phyloP scores from a whole-genome alignment of 148 eudicot genomes.

The Arbutus unedo region DNA sequence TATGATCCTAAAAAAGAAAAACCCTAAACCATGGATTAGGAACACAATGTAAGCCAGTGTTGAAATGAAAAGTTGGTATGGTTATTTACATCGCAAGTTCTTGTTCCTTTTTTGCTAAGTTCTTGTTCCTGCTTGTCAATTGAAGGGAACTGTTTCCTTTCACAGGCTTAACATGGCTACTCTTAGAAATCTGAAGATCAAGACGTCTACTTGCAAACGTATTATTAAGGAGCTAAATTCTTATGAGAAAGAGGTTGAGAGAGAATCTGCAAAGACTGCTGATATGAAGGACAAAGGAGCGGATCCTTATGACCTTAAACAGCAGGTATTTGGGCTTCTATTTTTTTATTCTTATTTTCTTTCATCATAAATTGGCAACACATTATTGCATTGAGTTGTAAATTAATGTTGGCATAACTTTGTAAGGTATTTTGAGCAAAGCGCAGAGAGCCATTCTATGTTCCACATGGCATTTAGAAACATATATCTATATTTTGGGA shows the following conservation, averaged over 20 bases:
- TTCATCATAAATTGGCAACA: not conserved
- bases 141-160: not conserved
- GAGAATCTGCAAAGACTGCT: conserved; percentile 87
- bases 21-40: not conserved
- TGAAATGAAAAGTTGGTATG: not conserved
- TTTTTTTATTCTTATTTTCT: not conserved
- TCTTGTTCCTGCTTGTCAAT: not conserved
- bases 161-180: conserved; percentile 50
- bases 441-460: not conserved
- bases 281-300: conserved; percentile 92
- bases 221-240: conserved; percentile 79
- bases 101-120: not conserved
- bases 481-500: not conserved
- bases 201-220: conserved; percentile 86
- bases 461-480: not conserved
- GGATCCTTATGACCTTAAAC: conserved; percentile 95
- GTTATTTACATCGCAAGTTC: not conserved
- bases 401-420: not conserved
- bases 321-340: conserved; percentile 51
- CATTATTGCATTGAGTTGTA: not conserved
- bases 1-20: not conserved
- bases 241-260: conserved; percentile 92
- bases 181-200: conserved; percentile 86
- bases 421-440: not conserved
- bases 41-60: not conserved